Percentiles rank a stretch among this genome's conserved stretches.
These are phyloP conservation scores for Tieghemostelium lacteum DNA, from an alignment of 78 protist genomes.

Conservation along the genomic window DNA sequence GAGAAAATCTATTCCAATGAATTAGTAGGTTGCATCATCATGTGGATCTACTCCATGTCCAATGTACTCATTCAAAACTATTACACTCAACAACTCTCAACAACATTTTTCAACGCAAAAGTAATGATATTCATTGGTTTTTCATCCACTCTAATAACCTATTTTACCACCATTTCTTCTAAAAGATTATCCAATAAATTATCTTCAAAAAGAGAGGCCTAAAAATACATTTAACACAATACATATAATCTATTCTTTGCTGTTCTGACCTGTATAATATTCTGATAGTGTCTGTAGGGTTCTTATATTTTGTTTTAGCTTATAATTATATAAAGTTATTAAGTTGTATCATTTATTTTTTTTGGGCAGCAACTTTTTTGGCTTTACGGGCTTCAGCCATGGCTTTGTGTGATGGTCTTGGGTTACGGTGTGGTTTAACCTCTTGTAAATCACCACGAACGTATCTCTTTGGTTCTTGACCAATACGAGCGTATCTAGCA, in stretches of 20 bases:
- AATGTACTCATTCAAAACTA: slow-evolving; percentile 11
- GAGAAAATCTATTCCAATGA: slow-evolving; percentile 26
- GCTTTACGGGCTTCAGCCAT: slow-evolving; percentile 26
- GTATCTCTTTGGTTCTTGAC: slow-evolving; percentile 43
- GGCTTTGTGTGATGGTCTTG: slow-evolving; percentile 48
- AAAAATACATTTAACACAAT: too few relatives aligned
- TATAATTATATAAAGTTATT: too few relatives aligned
- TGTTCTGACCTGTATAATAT: too few relatives aligned
- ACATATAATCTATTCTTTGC: too few relatives aligned
- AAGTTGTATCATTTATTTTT: too few relatives aligned
- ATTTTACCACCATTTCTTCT: slow-evolving; percentile 38
- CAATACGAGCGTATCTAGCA: slow-evolving; percentile 59
- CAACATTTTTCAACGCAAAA: neutral
- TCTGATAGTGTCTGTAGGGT: too few relatives aligned
- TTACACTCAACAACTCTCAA: too few relatives aligned
- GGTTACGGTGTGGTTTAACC: slow-evolving; percentile 65
- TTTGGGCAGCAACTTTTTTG: slow-evolving; percentile 46
- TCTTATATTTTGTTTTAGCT: too few relatives aligned
- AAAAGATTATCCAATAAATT: slow-evolving; percentile 31
- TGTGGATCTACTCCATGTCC: slow-evolving; percentile 22
- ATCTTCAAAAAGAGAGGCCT: slow-evolving; percentile 32
- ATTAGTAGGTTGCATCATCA: slow-evolving; percentile 7
- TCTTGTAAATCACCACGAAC: slow-evolving; percentile 78
- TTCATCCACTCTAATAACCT: slow-evolving; percentile 24
- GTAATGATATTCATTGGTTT: slow-evolving; percentile 19